These are phyloP conservation scores for Setaria viridis DNA, from an alignment of 202 grass and related monocot species.

Conservation along the genomic window DNA sequence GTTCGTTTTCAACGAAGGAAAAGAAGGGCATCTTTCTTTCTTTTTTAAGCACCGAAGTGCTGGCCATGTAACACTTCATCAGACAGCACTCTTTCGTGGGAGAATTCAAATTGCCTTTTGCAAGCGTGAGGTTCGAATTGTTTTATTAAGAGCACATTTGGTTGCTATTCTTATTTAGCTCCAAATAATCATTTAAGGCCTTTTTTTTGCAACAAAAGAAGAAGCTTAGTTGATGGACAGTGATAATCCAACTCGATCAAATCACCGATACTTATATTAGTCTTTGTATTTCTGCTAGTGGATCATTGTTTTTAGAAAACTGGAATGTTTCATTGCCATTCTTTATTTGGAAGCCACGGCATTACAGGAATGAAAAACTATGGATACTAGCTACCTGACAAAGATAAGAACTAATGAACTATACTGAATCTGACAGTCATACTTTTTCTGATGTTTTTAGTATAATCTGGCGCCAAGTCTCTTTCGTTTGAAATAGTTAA, in stretches of 20 bases:
- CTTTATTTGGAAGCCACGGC: no score
- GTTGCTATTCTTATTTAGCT: background rate
- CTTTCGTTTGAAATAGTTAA: no score
- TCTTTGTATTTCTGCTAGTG: background rate
- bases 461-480: no score
- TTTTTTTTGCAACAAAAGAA: background rate
- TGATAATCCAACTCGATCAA: background rate
- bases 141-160: background rate
- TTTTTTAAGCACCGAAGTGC: background rate
- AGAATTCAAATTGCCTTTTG: background rate
- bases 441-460: no score
- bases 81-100: background rate
- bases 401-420: no score
- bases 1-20: background rate
- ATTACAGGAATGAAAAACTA: no score
- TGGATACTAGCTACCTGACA: no score
- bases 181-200: background rate
- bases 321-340: background rate
- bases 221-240: background rate
- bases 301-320: background rate
- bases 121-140: background rate
- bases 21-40: background rate
- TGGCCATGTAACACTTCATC: background rate
- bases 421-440: no score
- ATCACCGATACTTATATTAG: background rate